phyloP scores from a whole-genome alignment of 2,329 filamentous ascomycete species.

The Dactylellina parvicollis region DNA sequence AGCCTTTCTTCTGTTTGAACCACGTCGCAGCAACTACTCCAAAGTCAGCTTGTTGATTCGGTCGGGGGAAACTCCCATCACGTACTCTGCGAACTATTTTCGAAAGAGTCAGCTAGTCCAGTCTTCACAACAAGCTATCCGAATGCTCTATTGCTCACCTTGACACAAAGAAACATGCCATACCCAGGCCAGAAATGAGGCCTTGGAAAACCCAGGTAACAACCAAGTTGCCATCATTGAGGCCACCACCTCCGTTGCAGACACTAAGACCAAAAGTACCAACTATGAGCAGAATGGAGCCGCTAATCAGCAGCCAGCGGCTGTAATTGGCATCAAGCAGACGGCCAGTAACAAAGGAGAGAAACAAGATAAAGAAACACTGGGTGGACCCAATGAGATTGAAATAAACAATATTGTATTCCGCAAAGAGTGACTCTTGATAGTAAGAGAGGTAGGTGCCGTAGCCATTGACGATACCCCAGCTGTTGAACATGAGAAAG shows the following conservation, averaged over 20 bases:
- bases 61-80: no score
- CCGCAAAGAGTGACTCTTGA: slow-evolving; percentile 22
- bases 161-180: slow-evolving; percentile 51
- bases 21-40: slow-evolving; percentile 44
- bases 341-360: slow-evolving; percentile 45
- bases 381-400: slow-evolving; percentile 48
- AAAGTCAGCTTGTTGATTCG: background rate
- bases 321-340: slow-evolving; percentile 51
- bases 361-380: slow-evolving; percentile 49
- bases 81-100: slow-evolving; percentile 38
- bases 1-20: slow-evolving; percentile 52
- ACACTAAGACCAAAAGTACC: slow-evolving; percentile 41
- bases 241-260: slow-evolving; percentile 16
- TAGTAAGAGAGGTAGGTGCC: slow-evolving; percentile 49
- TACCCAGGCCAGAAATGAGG: slow-evolving; percentile 33
- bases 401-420: slow-evolving; percentile 34
- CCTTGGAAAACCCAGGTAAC: slow-evolving; percentile 39
- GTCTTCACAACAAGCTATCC: background rate
- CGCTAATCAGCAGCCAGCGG: slow-evolving; percentile 28
- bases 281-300: slow-evolving; percentile 27
- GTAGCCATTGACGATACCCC: slow-evolving; percentile 52
- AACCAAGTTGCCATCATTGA: slow-evolving; percentile 21
- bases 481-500: slow-evolving; percentile 53
- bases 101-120: background rate
- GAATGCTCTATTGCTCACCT: slow-evolving; percentile 18